phyloP scores from a whole-genome alignment of 169 alveolate genomes.

The Cardiosporidium cionae region DNA sequence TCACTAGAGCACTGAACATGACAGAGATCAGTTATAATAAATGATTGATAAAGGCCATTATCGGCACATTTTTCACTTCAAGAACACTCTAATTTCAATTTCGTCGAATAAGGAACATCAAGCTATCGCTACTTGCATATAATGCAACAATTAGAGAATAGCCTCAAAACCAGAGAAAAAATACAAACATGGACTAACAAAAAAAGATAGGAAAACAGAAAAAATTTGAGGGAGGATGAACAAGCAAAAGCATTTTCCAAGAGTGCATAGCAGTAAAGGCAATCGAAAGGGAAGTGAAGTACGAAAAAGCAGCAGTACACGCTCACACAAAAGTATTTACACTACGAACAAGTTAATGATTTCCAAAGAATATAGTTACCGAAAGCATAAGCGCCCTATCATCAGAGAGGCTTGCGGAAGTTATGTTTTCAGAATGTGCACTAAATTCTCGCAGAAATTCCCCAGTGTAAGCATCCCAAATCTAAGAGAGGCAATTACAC shows the following conservation, averaged over 20 bases:
- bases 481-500: conserved; percentile 5
- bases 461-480: conserved; percentile 64
- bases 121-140: background rate
- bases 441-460: conserved; percentile 48
- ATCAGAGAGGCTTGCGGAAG: conserved; percentile 66
- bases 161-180: background rate
- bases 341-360: background rate
- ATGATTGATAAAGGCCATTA: too few relatives aligned
- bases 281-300: too few relatives aligned
- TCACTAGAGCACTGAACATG: conserved; percentile 57
- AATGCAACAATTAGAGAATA: background rate
- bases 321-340: background rate
- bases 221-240: too few relatives aligned
- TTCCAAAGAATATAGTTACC: background rate
- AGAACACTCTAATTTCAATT: too few relatives aligned
- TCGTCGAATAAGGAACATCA: background rate
- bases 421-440: conserved; percentile 68
- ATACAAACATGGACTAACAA: background rate
- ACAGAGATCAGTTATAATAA: too few relatives aligned
- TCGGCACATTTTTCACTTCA: too few relatives aligned
- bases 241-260: too few relatives aligned
- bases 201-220: background rate
- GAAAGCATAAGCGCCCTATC: conserved; percentile 70
- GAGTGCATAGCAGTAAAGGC: too few relatives aligned
- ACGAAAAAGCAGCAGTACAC: background rate